Evolutionary conservation across 2,329 filamentous ascomycete species (phyloP), one percentile per base, ranked within the genome.

Genomic region (Colletotrichum sp.): DNA sequence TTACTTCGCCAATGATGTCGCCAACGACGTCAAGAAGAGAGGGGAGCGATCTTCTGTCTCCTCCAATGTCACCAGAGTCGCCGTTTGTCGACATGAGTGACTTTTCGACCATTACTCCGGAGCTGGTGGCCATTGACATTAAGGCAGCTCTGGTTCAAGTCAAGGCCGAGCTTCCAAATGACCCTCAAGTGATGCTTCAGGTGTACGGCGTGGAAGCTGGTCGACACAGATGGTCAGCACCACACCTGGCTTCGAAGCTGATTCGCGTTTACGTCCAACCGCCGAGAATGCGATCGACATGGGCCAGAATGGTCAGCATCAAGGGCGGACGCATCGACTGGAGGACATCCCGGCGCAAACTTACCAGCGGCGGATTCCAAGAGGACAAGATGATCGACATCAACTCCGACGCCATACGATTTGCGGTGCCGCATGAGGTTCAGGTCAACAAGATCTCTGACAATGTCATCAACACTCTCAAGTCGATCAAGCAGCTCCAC

Each of bases 171-270:
- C 93, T 99, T 91, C 96, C 97, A 2, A 89, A 93, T 21, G 96
- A 99, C 80, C 98, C 97, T n/a, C 91, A 93, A 0, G 88, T 99
- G 84, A 96, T 99, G 95, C 81, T 99, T 4, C 96, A 98, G 78
- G 88, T 98, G 12, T 96, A 96, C 82, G 92, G 92, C 12, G 83
- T 99, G 52, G 95, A 98, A 80, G 91, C 93, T 63, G 96, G 96
- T 7, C 93, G 94, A 13, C 96, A 98, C 83, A 90, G 96, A 80
- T 98, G 96, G 94, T 93, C 95, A 3, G 90, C 93, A 7, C 96
- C 97, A 0, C 98, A 96, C 82, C 82, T 97, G 16, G 90, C 93
- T 70, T 92, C 95, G 39, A 94, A 94, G 77, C 89, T 98, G 49
- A 88, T 96, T 59, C 92, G 97, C n/a, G 83, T 99, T 8, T 98